phyloP scores from a whole-genome alignment of 2,329 filamentous ascomycete species.

The Chrysosporium keratinophilum region DNA sequence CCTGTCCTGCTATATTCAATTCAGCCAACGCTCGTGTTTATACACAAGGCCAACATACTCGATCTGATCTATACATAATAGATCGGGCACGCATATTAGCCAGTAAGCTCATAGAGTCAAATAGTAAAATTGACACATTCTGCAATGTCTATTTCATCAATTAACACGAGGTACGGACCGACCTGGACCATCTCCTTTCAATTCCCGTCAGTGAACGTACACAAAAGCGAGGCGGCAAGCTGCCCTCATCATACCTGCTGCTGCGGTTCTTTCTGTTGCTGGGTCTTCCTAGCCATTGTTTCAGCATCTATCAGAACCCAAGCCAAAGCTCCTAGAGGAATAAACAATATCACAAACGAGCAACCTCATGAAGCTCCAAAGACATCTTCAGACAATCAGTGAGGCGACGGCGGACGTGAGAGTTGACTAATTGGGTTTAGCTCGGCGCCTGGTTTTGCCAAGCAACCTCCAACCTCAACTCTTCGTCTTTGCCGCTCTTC shows the following conservation, averaged over 20 bases:
- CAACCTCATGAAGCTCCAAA: neutral
- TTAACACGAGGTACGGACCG: slow-evolving; percentile 55
- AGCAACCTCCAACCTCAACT: slow-evolving; percentile 1
- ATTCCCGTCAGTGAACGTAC: slow-evolving; percentile 8
- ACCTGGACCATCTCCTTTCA: slow-evolving; percentile 98
- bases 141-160: slow-evolving; percentile 1
- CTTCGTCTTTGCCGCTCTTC: slow-evolving; percentile 14
- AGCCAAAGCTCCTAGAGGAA: neutral
- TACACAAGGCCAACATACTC: slow-evolving; percentile 22
- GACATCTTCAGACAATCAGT: neutral
- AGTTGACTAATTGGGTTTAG: slow-evolving; percentile 15
- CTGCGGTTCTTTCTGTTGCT: slow-evolving; percentile 8
- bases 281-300: slow-evolving; percentile 35
- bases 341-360: neutral
- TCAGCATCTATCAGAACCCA: neutral
- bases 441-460: slow-evolving; percentile 7
- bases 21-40: neutral
- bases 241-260: slow-evolving; percentile 12
- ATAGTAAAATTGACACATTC: neutral
- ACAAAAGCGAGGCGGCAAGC: neutral
- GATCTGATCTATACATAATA: slow-evolving; percentile 26
- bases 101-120: neutral
- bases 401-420: slow-evolving; percentile 1
- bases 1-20: slow-evolving; percentile 50
- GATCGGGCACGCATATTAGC: neutral